These are phyloP conservation scores for Chaetoceros muelleri DNA, from an alignment of 108 stramenopile genomes.

Conservation along the genomic window DNA sequence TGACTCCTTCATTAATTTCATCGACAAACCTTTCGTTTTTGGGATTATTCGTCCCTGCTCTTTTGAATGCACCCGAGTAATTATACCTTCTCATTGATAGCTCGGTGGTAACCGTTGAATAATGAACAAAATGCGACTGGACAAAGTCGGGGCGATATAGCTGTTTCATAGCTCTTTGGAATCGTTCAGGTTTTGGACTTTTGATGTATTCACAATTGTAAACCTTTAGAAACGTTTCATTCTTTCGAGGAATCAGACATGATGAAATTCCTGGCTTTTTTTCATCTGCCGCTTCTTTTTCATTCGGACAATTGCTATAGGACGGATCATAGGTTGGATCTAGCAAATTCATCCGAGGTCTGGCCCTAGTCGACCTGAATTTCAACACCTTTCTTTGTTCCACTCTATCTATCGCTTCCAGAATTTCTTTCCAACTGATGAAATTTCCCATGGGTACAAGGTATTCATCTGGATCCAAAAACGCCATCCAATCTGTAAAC, in stretches of 20 bases:
- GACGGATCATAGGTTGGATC: constrained; percentile 12
- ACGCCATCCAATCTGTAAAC: constrained; percentile 63
- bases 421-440: constrained; percentile 38
- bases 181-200: constrained; percentile 49
- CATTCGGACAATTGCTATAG: not conserved
- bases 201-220: constrained; percentile 65
- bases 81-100: not conserved
- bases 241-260: constrained; percentile 20
- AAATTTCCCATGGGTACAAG: constrained; percentile 41
- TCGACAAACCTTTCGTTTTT: constrained; percentile 31
- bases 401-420: constrained; percentile 27
- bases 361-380: constrained; percentile 45
- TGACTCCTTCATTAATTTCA: constrained; percentile 29
- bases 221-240: constrained; percentile 38
- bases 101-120: constrained; percentile 50
- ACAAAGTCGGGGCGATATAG: constrained; percentile 67
- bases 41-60: constrained; percentile 14
- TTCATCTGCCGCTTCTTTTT: not conserved
- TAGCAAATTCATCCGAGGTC: constrained; percentile 35
- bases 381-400: constrained; percentile 37
- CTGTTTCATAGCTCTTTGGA: constrained; percentile 68
- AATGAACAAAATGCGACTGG: constrained; percentile 69
- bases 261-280: not conserved
- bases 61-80: constrained; percentile 19
- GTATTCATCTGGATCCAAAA: constrained; percentile 74